phyloP scores from a whole-genome alignment of 1,284 basidiomycete genomes.

The Pisolithus thermaeus region DNA sequence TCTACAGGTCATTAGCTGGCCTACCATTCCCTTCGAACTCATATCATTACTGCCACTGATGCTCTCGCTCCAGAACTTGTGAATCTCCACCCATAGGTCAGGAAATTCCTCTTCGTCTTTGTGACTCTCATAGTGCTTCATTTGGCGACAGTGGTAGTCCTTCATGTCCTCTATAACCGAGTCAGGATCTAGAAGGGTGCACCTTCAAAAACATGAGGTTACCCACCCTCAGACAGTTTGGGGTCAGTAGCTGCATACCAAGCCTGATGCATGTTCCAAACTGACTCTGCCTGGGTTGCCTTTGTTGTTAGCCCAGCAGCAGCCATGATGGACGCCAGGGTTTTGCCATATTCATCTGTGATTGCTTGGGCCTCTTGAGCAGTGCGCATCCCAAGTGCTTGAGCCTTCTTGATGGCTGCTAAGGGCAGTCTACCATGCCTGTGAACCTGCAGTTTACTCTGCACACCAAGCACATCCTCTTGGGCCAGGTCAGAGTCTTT shows the following conservation, averaged over 20 bases:
- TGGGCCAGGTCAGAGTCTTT: background rate
- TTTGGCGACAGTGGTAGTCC: background rate
- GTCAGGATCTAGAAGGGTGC: background rate
- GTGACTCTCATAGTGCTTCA: background rate
- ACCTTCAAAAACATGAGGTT: background rate
- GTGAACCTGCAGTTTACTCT: background rate
- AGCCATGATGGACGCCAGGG: background rate
- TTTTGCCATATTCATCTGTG: constrained; percentile 5
- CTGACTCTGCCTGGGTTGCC: background rate
- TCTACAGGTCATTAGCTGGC: background rate
- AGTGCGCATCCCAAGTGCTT: background rate
- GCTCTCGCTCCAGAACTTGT: background rate
- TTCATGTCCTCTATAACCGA: background rate
- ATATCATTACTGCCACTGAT: background rate
- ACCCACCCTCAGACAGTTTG: background rate
- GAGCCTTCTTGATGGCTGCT: constrained; percentile 1
- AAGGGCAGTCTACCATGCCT: background rate
- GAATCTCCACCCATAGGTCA: background rate
- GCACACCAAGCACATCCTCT: background rate
- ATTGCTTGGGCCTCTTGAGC: background rate
- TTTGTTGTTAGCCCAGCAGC: constrained; percentile 1
- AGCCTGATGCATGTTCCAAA: constrained; percentile 3
- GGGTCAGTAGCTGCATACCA: constrained; percentile 1
- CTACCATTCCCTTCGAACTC: background rate
- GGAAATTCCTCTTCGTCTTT: background rate